Percentiles rank a stretch among this genome's conserved stretches.
phyloP scores from a whole-genome alignment of 2,329 filamentous ascomycete genomes.

The Monilinia laxa region DNA sequence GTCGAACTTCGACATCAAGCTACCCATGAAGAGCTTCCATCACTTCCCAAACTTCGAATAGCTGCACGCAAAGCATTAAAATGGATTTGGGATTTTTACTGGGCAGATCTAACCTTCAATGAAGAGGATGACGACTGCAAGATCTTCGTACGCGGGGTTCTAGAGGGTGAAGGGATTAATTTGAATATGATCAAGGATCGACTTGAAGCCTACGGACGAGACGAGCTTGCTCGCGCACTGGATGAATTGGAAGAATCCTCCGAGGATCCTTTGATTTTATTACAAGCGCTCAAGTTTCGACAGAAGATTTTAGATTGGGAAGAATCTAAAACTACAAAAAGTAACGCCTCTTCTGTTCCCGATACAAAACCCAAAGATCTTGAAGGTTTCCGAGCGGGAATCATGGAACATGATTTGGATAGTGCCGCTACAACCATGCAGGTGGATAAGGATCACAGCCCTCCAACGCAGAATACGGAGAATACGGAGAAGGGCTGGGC shows the following conservation, averaged over 20 bases:
- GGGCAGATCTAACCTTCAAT: constrained; percentile 51
- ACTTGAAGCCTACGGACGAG: constrained; percentile 27
- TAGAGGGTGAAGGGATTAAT: constrained; percentile 32
- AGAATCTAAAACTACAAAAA: constrained; percentile 2
- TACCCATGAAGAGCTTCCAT: constrained; percentile 84
- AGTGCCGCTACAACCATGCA: background rate
- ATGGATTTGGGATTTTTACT: constrained; percentile 92
- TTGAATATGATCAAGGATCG: constrained; percentile 26
- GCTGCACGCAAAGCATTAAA: constrained; percentile 68
- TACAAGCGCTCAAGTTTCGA: constrained; percentile 44
- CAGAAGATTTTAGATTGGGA: constrained; percentile 42
- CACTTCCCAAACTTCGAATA: constrained; percentile 67
- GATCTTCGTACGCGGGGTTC: constrained; percentile 28
- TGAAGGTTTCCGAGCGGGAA: constrained; percentile 30
- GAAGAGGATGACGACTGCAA: constrained; percentile 30
- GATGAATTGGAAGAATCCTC: constrained; percentile 29
- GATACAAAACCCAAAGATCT: constrained; percentile 19
- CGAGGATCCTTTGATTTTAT: constrained; percentile 28
- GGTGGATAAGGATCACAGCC: background rate
- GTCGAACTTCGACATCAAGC: constrained; percentile 88
- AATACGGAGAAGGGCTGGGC: constrained; percentile 19
- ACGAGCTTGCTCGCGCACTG: constrained; percentile 32
- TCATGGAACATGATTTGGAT: constrained; percentile 32
- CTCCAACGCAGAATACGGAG: background rate
- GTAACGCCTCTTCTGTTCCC: background rate